Percentiles rank a stretch among this genome's conserved stretches.
Evolutionary conservation across 164 flowering plant species (phyloP).

Genomic region (Chloranthus sessilifolius): DNA sequence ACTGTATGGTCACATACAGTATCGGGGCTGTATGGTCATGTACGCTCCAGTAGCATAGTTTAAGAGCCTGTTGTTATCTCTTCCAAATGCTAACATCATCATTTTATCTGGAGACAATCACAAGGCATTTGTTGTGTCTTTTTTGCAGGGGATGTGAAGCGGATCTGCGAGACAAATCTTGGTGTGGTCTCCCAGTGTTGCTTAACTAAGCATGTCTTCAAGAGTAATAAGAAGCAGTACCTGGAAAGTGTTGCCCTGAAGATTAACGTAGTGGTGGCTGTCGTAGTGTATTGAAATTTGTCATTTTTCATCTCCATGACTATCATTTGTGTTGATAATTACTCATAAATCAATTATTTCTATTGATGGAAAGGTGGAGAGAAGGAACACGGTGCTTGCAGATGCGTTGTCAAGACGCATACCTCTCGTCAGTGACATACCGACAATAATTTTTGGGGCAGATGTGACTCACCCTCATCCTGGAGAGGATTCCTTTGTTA

Average conservation of each 20-base stretch:
- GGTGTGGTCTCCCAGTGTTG: constrained; percentile 94
- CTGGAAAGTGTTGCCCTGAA: constrained; percentile 86
- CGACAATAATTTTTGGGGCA: constrained; percentile 96
- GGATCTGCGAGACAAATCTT: constrained; percentile 95
- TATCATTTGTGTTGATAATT: no score
- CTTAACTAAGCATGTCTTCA: constrained; percentile 70
- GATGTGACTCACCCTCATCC: constrained; percentile 99
- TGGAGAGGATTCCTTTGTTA: constrained; percentile 97
- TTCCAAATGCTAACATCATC: no score
- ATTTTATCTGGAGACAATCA: no score
- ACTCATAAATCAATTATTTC: no score
- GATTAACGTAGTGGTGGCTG: constrained; percentile 63
- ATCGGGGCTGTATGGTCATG: no score
- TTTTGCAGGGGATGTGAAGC: constrained; percentile 65
- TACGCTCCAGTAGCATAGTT: no score
- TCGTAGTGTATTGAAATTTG: no score
- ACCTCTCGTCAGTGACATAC: constrained; percentile 78
- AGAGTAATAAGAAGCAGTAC: constrained; percentile 73
- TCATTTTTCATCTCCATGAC: no score
- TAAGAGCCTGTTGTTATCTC: no score
- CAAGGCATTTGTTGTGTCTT: no score
- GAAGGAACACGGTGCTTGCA: constrained; percentile 82
- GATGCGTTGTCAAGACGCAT: constrained; percentile 90
- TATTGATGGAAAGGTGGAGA: constrained; percentile 45
- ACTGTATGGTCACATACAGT: no score